These are phyloP conservation scores for Pseudogymnoascus sp. DNA, from an alignment of 2,329 filamentous ascomycete species.

Conservation along the genomic window DNA sequence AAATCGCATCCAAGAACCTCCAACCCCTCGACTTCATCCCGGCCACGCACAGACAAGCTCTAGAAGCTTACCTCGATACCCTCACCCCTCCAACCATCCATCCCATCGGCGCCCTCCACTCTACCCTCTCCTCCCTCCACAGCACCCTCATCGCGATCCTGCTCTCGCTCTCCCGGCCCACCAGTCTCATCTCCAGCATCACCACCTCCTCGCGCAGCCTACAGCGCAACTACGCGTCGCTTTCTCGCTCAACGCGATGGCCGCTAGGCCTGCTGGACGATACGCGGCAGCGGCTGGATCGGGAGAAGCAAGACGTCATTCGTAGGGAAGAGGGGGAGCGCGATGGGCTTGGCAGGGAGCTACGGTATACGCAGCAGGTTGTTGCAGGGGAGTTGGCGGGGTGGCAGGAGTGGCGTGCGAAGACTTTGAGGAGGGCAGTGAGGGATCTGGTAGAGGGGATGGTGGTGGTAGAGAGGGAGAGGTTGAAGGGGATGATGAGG, in stretches of 20 bases:
- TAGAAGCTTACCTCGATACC: conserved; percentile 64
- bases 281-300: conserved; percentile 70
- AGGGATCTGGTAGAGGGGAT: conserved; percentile 69
- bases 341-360: conserved; percentile 67
- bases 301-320: conserved; percentile 78
- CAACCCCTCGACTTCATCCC: conserved; percentile 62
- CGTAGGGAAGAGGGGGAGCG: conserved; percentile 63
- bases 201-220: conserved; percentile 66
- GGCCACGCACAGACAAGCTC: conserved; percentile 56
- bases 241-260: conserved; percentile 71
- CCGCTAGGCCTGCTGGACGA: conserved; percentile 79
- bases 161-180: conserved; percentile 69
- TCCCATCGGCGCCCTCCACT: conserved; percentile 67
- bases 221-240: conserved; percentile 68
- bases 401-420: conserved; percentile 86
- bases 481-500: conserved; percentile 72
- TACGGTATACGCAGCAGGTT: conserved; percentile 87
- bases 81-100: conserved; percentile 63
- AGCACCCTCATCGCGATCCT: conserved; percentile 78
- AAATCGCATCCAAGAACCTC: conserved; percentile 45
- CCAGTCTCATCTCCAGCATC: conserved; percentile 71
- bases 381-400: conserved; percentile 86
- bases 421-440: conserved; percentile 66
- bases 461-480: conserved; percentile 71
- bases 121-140: conserved; percentile 71